Conservation (phyloP, 2,329 filamentous ascomycete species). For the Clarireedia paspali region DNA sequence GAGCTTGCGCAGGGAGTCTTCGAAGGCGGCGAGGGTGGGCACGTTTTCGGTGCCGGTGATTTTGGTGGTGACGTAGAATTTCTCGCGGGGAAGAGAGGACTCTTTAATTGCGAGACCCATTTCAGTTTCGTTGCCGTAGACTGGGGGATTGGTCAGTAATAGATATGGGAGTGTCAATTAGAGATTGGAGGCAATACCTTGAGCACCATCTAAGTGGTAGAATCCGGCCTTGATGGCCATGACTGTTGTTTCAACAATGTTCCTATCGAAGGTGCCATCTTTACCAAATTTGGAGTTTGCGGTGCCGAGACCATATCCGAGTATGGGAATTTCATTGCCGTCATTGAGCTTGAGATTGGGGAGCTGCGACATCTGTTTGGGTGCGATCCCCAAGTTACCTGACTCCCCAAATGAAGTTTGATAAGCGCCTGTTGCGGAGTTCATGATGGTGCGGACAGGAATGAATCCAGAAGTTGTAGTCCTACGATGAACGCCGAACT, state of each 20-base stretch:
- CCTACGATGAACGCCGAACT: no score
- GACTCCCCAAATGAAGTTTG: slow-evolving; percentile 19
- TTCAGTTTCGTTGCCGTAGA: slow-evolving; percentile 59
- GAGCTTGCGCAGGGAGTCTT: slow-evolving; percentile 51
- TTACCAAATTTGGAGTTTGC: slow-evolving; percentile 48
- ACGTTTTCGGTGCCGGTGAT: slow-evolving; percentile 32
- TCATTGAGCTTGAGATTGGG: slow-evolving; percentile 65
- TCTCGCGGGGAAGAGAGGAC: slow-evolving; percentile 53
- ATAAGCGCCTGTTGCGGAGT: slow-evolving; percentile 35
- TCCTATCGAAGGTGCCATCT: slow-evolving; percentile 41
- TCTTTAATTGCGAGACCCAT: slow-evolving; percentile 65
- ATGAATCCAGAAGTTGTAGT: not conserved
- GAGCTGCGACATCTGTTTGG: slow-evolving; percentile 51
- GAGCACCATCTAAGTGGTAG: slow-evolving; percentile 66
- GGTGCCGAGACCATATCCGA: slow-evolving; percentile 67
- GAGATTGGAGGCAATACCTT: slow-evolving; percentile 38
- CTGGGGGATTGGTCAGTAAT: slow-evolving; percentile 28
- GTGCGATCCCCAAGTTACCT: slow-evolving; percentile 61
- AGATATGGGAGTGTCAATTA: not conserved
- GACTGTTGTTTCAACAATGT: slow-evolving; percentile 43
- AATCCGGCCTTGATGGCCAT: slow-evolving; percentile 63
- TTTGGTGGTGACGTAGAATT: slow-evolving; percentile 64
- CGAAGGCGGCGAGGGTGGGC: slow-evolving; percentile 41
- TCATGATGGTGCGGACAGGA: slow-evolving; percentile 25
- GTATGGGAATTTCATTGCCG: slow-evolving; percentile 62